Conservation (phyloP, 805 yeast species). For the Metschnikowia lochheadii region DNA sequence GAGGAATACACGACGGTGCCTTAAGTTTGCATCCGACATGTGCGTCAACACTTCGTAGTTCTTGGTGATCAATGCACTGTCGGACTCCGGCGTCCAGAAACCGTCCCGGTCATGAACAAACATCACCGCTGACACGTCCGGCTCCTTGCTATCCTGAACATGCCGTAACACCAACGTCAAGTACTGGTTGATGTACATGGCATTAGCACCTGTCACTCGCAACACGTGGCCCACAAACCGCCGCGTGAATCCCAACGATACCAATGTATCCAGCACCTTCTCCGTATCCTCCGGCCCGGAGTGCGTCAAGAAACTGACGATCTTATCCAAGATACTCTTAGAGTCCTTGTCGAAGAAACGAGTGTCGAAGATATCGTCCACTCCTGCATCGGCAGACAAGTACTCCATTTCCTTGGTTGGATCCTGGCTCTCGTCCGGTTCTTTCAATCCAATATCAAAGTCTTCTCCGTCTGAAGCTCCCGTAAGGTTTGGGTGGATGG, state of each 20-base stretch:
- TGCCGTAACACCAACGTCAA: slow-evolving; percentile 9
- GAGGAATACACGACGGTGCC: slow-evolving; percentile 13
- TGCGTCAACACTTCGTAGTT: slow-evolving; percentile 8
- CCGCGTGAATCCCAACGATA: slow-evolving; percentile 13
- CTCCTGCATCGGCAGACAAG: slow-evolving; percentile 8
- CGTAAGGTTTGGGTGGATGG: slow-evolving; percentile 16
- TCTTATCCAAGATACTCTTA: slow-evolving; percentile 8
- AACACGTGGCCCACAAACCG: slow-evolving; percentile 16
- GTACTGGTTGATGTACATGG: slow-evolving; percentile 12
- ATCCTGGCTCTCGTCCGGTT: slow-evolving; percentile 12
- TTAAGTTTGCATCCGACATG: slow-evolving; percentile 10
- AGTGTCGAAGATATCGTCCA: slow-evolving; percentile 12
- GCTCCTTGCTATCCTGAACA: slow-evolving; percentile 3
- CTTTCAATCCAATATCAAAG: slow-evolving; percentile 12
- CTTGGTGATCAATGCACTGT: slow-evolving; percentile 11
- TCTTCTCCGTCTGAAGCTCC: slow-evolving; percentile 9
- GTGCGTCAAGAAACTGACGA: slow-evolving; percentile 6
- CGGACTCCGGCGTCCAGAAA: slow-evolving; percentile 18
- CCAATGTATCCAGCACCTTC: slow-evolving; percentile 10
- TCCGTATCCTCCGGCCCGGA: slow-evolving; percentile 10
- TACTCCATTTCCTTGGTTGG: slow-evolving; percentile 10
- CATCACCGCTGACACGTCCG: slow-evolving; percentile 7
- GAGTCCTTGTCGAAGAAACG: slow-evolving; percentile 10
- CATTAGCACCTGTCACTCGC: slow-evolving; percentile 16
- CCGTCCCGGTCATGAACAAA: slow-evolving; percentile 11